These are phyloP conservation scores for Hibiscus mutabilis DNA, from an alignment of 345 rosid genomes.

Conservation along the genomic window DNA sequence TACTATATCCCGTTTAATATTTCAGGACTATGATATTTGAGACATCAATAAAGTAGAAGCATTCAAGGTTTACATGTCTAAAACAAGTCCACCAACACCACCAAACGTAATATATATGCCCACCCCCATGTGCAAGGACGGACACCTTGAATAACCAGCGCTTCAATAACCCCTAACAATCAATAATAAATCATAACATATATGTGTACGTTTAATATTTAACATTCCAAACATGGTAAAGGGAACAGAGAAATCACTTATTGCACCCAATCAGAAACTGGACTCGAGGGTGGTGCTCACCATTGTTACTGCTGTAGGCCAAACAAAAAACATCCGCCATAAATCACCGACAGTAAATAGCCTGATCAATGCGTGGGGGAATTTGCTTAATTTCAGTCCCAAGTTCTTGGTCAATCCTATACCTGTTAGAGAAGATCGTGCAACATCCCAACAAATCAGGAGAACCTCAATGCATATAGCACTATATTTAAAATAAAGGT, in stretches of 20 bases:
- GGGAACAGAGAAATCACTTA: background rate
- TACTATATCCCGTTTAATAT: slow-evolving; percentile 20
- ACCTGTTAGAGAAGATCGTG: slow-evolving; percentile 43
- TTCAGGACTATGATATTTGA: slow-evolving; percentile 28
- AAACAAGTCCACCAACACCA: slow-evolving; percentile 23
- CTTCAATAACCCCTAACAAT: slow-evolving; percentile 22
- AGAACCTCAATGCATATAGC: background rate
- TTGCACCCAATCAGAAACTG: background rate
- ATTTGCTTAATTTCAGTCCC: slow-evolving; percentile 98
- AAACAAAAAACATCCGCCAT: slow-evolving; percentile 12
- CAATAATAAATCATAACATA: background rate
- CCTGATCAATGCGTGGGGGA: slow-evolving; percentile 91
- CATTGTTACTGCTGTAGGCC: slow-evolving; percentile 22
- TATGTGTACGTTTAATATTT: too few species aligned
- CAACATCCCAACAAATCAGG: slow-evolving; percentile 1
- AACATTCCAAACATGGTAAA: background rate
- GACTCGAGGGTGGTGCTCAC: slow-evolving; percentile 28
- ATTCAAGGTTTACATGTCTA: slow-evolving; percentile 30
- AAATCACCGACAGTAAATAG: slow-evolving; percentile 75
- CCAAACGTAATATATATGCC: slow-evolving; percentile 5
- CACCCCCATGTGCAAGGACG: slow-evolving; percentile 14
- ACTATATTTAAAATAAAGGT: background rate
- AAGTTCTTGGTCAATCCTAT: slow-evolving; percentile 98
- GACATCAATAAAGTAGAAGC: slow-evolving; percentile 20
- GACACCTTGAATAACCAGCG: slow-evolving; percentile 9